Percentiles rank a stretch among this genome's conserved stretches.
phyloP scores from a whole-genome alignment of 306 rosid genomes.

The Cyamopsis tetragonoloba region DNA sequence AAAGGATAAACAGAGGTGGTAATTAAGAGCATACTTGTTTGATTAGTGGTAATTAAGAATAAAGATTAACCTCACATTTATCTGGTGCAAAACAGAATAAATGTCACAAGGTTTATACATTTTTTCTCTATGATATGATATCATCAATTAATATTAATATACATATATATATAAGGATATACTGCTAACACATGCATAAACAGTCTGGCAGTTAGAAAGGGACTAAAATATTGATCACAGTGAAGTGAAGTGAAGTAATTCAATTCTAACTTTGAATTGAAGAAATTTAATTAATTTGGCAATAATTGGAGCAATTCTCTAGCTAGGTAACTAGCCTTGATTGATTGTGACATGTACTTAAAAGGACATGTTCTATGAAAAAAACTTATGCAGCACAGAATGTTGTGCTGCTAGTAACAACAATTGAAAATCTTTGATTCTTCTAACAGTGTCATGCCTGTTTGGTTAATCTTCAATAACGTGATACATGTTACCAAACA shows the following conservation, averaged over 20 bases:
- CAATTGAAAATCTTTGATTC: conserved; percentile 20
- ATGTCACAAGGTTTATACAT: too few species aligned
- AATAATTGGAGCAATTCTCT: conserved; percentile 2
- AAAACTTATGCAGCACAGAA: not conserved
- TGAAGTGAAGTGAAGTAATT: too few species aligned
- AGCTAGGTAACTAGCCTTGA: conserved; percentile 28
- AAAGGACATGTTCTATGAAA: conserved; percentile 15
- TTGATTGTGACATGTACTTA: conserved; percentile 10
- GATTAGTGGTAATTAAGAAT: not conserved
- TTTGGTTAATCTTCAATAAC: conserved; percentile 19
- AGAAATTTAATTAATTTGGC: not conserved
- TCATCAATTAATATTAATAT: not conserved
- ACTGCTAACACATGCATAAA: conserved; percentile 16
- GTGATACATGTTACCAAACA: too few species aligned
- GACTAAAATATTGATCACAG: conserved; percentile 6
- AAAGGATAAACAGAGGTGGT: conserved; percentile 28
- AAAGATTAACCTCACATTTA: conserved; percentile 11
- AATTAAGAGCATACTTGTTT: conserved; percentile 28
- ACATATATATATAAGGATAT: too few species aligned
- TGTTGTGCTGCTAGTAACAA: conserved; percentile 23
- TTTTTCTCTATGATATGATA: too few species aligned
- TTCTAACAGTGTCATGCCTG: too few species aligned
- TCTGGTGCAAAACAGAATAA: not conserved
- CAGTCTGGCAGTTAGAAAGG: conserved; percentile 1
- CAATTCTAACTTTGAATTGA: not conserved